These are phyloP conservation scores for Luzula sylvatica DNA, from an alignment of 176 grass and related monocot genomes.

Conservation along the genomic window DNA sequence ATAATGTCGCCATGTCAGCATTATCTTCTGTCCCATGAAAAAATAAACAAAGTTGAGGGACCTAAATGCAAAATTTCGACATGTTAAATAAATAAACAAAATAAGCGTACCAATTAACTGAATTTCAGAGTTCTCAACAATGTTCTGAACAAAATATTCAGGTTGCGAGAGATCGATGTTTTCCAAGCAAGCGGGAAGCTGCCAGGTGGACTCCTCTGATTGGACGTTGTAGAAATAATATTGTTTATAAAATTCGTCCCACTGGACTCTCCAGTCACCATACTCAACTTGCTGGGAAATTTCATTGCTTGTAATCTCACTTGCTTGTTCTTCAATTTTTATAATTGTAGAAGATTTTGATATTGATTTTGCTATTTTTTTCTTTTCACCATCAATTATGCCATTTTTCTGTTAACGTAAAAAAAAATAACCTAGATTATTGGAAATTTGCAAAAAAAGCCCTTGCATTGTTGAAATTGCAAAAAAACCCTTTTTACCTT, in stretches of 20 bases:
- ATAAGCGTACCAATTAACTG: too few species aligned
- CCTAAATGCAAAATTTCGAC: not conserved
- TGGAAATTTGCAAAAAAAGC: not conserved
- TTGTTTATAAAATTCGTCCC: slow-evolving; percentile 65
- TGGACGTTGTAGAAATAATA: slow-evolving; percentile 74
- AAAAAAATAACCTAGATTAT: not conserved
- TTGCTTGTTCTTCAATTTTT: slow-evolving; percentile 26
- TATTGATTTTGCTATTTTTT: slow-evolving; percentile 29
- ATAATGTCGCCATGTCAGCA: not conserved
- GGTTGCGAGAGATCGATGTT: slow-evolving; percentile 22
- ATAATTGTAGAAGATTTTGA: slow-evolving; percentile 23
- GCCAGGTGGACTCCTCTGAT: slow-evolving; percentile 77
- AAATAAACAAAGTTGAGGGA: not conserved
- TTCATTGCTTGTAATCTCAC: slow-evolving; percentile 8
- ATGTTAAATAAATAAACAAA: not conserved
- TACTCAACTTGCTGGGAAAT: slow-evolving; percentile 40
- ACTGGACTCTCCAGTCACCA: slow-evolving; percentile 66
- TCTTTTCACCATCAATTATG: slow-evolving; percentile 26
- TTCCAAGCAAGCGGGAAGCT: slow-evolving; percentile 64
- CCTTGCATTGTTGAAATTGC: not conserved
- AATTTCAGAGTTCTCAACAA: not conserved
- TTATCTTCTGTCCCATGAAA: slow-evolving; percentile 8
- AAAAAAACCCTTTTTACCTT: slow-evolving; percentile 39
- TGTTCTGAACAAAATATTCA: slow-evolving; percentile 7
- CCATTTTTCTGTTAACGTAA: slow-evolving; percentile 40